Evolutionary conservation across 169 alveolate species (phyloP), one percentile per base, ranked within the genome.

Genomic region (Fabrea salina): DNA sequence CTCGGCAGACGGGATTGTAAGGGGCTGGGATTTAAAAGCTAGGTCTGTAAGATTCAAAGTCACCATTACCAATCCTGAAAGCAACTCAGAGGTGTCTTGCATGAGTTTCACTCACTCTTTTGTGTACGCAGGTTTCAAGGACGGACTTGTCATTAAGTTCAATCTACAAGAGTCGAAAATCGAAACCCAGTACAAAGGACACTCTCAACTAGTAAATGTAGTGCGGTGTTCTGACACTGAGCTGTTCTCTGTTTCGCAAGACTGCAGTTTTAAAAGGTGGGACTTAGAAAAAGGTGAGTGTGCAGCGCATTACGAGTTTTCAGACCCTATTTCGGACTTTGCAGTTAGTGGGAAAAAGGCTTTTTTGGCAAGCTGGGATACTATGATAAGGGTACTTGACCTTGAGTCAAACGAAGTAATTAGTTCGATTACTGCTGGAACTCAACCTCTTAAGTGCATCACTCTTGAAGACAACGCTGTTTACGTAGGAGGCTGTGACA

Each of bases 241-340:
- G 35, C 50, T 77, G 3, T 77, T 87, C 71, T 85, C 92, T 37
- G 78, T 91, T 4, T 83, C 92, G 49, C 78, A 76, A 25, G 95
- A 90, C 47, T 74, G 89, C n/a, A 87, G 93, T 7, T 78, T 90
- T 5, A 67, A 93, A 74, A 40, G 82, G 1, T 90, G 95, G 93
- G 84, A 86, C 82, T 57, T 40, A 0, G 37, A 71, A 35, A 82
- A 79, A 8, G 85, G 85, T 0, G 71, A 53, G 30, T 76, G 89
- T 16, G 84, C 68, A 50, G 25, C 70, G 39, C 70, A 82, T 27
- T 86, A 76, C 41, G 79, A 86, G 57, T 82, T 86, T 53, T 59
- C 91, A 7, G 91, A 86, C 66, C 91, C 91, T 19, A 70, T 86
- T 25, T 86, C 91, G 4, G 50, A 58, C 32, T 54, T 80, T 54